A percentile compares a stretch with the other conserved stretches of the same genome.
Evolutionary conservation across 2,329 filamentous ascomycete genomes (phyloP).

Genomic region (Dryadomyces sulphureus): DNA sequence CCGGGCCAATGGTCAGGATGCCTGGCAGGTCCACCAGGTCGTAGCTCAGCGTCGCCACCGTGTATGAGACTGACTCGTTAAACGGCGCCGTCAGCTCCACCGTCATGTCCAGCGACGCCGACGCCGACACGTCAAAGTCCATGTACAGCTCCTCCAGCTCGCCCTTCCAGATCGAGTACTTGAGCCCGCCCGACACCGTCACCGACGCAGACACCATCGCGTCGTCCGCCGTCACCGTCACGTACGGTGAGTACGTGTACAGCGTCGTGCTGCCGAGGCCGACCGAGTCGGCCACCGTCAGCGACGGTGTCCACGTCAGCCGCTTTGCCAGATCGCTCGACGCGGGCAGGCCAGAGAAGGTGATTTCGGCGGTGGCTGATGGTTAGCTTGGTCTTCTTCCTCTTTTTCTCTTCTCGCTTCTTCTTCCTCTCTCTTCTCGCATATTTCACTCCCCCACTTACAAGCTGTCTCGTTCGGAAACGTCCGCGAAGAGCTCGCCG

Average conservation of each 20-base stretch:
- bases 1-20: conserved; percentile 16
- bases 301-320: conserved; percentile 15
- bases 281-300: conserved; percentile 22
- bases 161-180: conserved; percentile 22
- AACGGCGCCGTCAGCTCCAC: conserved; percentile 20
- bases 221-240: conserved; percentile 20
- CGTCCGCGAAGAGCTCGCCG: conserved; percentile 17
- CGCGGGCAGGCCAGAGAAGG: conserved; percentile 3
- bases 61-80: conserved; percentile 19
- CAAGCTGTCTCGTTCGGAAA: conserved; percentile 20
- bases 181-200: conserved; percentile 26
- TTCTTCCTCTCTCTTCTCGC: not conserved
- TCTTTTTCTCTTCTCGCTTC: too few species aligned
- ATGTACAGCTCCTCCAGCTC: conserved; percentile 23
- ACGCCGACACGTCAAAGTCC: conserved; percentile 24
- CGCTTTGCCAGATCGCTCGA: not conserved
- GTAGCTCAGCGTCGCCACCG: conserved; percentile 21
- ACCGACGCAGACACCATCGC: conserved; percentile 21
- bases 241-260: conserved; percentile 13
- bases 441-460: conserved; percentile 6
- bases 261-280: conserved; percentile 9
- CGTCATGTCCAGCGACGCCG: conserved; percentile 20
- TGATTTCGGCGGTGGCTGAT: conserved; percentile 5
- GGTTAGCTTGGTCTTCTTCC: too few species aligned
- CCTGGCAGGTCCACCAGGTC: conserved; percentile 23